These are phyloP conservation scores for Oryza officinalis DNA, from an alignment of 176 grass and related monocot genomes.

Conservation along the genomic window DNA sequence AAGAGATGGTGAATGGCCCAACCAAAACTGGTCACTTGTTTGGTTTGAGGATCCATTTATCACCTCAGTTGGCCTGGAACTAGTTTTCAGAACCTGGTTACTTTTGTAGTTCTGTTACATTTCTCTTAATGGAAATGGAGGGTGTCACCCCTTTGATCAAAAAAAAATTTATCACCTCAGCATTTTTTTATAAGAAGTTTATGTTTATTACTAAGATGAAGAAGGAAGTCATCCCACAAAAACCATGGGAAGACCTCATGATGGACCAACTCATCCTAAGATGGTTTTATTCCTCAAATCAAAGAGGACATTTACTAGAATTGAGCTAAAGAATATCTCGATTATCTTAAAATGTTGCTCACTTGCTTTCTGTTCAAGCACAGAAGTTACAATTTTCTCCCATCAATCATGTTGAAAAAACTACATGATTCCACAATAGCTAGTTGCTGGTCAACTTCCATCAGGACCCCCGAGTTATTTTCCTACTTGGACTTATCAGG, in stretches of 20 bases:
- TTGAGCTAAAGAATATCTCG: neutral
- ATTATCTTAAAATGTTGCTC: slow-evolving; percentile 15
- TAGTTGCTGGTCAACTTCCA: neutral
- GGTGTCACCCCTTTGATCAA: no score
- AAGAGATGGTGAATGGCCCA: neutral
- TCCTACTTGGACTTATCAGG: neutral
- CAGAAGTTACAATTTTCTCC: neutral
- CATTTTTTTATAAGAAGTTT: neutral
- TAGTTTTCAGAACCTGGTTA: no score
- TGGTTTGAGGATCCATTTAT: neutral
- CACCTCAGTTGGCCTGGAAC: no score
- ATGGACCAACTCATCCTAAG: neutral
- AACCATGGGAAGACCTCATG: neutral
- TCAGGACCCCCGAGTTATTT: neutral
- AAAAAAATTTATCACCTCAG: neutral
- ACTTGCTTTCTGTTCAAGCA: slow-evolving; percentile 13
- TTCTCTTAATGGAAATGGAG: no score
- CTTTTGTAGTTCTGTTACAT: no score
- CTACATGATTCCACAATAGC: neutral
- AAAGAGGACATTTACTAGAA: neutral
- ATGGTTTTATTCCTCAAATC: neutral
- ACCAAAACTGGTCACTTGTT: neutral
- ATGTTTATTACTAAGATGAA: neutral
- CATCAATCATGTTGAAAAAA: neutral
- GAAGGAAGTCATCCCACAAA: neutral